Evolutionary conservation across 129 eudicot genomes (phyloP), one percentile per base, ranked within the genome.

Genomic region (Glebionis coronaria): DNA sequence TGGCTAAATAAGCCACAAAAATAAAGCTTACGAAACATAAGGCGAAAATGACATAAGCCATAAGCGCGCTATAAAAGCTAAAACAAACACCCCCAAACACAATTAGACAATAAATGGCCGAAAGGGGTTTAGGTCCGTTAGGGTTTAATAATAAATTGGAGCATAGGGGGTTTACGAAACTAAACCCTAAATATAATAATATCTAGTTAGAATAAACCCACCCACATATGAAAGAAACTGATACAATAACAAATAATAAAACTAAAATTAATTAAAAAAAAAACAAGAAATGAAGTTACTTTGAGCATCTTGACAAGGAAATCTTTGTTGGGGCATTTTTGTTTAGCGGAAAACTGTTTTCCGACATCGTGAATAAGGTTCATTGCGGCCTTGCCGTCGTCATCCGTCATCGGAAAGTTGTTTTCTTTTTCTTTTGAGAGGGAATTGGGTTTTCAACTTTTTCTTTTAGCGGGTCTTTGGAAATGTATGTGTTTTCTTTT

Each of bases 301-400:
- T 80, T 80, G 66, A 93, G 95, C 49, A 85, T 38, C 44, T 88
- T 88, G 50, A 89, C 74, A 52, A 93, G 80, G 50, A 65, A 56
- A 55, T 81, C 95, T 70, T 93, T 89, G 87, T 82, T 69, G 55
- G 95, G 97, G 49, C 93, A 83, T 63, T 76, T 72, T 71, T 82
- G 76, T 44, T 44, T 68, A 28, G 83, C 76, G 11, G 63, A 80
- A 56, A 93, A 88, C 63, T 86, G 88, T 38, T 89, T 77, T 44
- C 90, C 93, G n/a, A 93, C 71, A 27, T 75, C 88, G 61, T 61
- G 38, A 66, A 93, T 70, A 51, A 87, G 61, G 64, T 77, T 38
- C 73, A 63, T 68, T 14, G 89, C 85, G 31, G 75, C 76, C 70
- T 73, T 73, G 2, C 77, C 79, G 70, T 74, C 82, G 49, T 61